These are phyloP conservation scores for Lagenidium sp. DNA, from an alignment of 352 stramenopile species.

Conservation along the genomic window DNA sequence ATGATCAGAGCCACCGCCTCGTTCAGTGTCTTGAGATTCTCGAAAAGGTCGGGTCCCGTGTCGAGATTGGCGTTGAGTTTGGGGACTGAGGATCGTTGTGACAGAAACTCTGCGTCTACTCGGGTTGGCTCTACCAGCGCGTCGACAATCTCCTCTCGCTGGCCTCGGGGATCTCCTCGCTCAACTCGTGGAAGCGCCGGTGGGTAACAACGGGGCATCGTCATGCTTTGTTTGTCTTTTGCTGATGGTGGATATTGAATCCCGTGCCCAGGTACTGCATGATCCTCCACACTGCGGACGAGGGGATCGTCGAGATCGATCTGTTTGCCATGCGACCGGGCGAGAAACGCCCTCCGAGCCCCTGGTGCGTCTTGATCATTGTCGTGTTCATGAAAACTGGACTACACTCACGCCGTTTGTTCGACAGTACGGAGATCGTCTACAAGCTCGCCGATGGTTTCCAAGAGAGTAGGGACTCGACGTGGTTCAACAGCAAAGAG, in stretches of 20 bases:
- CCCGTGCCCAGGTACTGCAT: too few relatives aligned
- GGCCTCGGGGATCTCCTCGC: slow-evolving; percentile 49
- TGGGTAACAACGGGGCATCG: too few relatives aligned
- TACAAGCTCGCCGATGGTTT: slow-evolving; percentile 53
- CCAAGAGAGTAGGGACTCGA: slow-evolving; percentile 35
- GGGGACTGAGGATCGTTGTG: background rate
- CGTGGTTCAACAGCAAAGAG: slow-evolving; percentile 65
- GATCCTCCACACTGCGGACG: slow-evolving; percentile 45
- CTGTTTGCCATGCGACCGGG: slow-evolving; percentile 71
- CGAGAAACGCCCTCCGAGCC: slow-evolving; percentile 56
- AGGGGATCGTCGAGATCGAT: slow-evolving; percentile 66
- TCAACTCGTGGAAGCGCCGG: slow-evolving; percentile 82
- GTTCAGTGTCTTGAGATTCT: slow-evolving; percentile 70
- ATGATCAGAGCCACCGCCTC: slow-evolving; percentile 22
- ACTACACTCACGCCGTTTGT: too few relatives aligned
- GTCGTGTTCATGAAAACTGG: too few relatives aligned
- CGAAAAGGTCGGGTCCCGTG: slow-evolving; percentile 41
- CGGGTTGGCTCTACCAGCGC: slow-evolving; percentile 74
- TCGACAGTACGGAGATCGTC: slow-evolving; percentile 36
- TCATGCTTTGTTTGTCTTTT: background rate
- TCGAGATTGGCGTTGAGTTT: background rate
- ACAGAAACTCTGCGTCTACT: slow-evolving; percentile 76
- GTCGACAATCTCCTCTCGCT: slow-evolving; percentile 76
- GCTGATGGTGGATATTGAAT: slow-evolving; percentile 26
- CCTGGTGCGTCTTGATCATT: slow-evolving; percentile 23